Evolutionary conservation across 495 filamentous ascomycete species (phyloP).

Genomic region (Bombardia bombarda): DNA sequence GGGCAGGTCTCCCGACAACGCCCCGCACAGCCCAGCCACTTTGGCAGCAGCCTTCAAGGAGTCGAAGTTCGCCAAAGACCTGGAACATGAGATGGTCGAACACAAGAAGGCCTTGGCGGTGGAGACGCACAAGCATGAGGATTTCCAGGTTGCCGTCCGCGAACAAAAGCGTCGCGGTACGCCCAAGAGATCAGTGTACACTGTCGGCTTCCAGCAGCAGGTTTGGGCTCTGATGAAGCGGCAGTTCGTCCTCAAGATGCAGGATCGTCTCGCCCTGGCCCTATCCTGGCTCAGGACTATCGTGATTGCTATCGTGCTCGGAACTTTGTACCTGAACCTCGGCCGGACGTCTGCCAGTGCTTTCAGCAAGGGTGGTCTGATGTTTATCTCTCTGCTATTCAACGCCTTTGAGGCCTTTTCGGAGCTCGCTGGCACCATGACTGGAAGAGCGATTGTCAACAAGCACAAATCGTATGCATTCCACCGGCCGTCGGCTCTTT

Average conservation of each 20-base stretch:
- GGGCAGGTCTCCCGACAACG: conserved; percentile 51
- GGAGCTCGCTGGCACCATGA: conserved; percentile 63
- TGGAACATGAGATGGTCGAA: conserved; percentile 57
- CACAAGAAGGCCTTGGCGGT: conserved; percentile 54
- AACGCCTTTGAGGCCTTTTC: conserved; percentile 75
- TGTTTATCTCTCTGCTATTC: conserved; percentile 70
- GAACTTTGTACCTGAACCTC: conserved; percentile 69
- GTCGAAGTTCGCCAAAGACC: conserved; percentile 47
- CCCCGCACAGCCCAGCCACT: conserved; percentile 56
- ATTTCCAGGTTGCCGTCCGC: conserved; percentile 67
- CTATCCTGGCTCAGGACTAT: conserved; percentile 72
- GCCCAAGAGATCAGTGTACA: conserved; percentile 64
- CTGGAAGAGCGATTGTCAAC: conserved; percentile 65
- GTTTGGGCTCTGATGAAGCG: conserved; percentile 76
- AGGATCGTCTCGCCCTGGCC: conserved; percentile 68
- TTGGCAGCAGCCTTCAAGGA: conserved; percentile 61
- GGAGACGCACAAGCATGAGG: conserved; percentile 58
- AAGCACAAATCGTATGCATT: conserved; percentile 76
- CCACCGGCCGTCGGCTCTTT: conserved; percentile 69
- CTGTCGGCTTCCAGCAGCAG: conserved; percentile 69
- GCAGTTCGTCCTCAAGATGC: conserved; percentile 77
- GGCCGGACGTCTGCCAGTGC: conserved; percentile 59
- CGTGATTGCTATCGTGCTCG: conserved; percentile 66
- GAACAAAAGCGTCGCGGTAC: conserved; percentile 71
- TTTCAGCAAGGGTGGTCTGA: conserved; percentile 67